Evolutionary conservation across 2,329 filamentous ascomycete genomes (phyloP).

Genomic region (Aspergillus candidus): DNA sequence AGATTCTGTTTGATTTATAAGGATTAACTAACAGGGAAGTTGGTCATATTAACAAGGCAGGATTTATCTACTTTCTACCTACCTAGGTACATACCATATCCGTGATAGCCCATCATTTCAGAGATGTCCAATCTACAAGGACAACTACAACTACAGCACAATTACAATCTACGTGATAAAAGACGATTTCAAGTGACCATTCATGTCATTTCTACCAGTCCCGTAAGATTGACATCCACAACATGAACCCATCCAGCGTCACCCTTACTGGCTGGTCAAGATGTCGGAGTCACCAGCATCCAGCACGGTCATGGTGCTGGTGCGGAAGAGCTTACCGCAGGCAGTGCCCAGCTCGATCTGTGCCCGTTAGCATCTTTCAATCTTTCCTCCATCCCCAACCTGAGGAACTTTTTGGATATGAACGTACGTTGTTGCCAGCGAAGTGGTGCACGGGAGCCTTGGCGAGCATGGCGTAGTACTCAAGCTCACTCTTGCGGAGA

Average conservation of each 20-base stretch:
- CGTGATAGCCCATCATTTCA: too few relatives aligned
- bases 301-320: conserved; percentile 93
- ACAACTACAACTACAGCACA: too few relatives aligned
- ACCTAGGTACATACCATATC: too few relatives aligned
- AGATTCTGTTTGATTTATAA: too few relatives aligned
- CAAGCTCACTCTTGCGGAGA: conserved; percentile 94
- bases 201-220: conserved; percentile 7
- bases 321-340: conserved; percentile 98
- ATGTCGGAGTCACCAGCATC: conserved; percentile 99
- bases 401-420: neutral
- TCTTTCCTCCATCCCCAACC: neutral
- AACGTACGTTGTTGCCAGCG: conserved; percentile 95
- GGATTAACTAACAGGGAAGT: too few relatives aligned
- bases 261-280: conserved; percentile 49
- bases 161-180: conserved; percentile 7
- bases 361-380: conserved; percentile 52
- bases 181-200: conserved; percentile 11
- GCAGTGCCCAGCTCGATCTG: conserved; percentile 98
- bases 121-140: too few relatives aligned
- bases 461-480: conserved; percentile 87
- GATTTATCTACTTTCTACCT: too few relatives aligned
- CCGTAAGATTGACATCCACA: conserved; percentile 14
- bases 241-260: conserved; percentile 12
- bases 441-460: conserved; percentile 98
- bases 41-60: too few relatives aligned